Evolutionary conservation across 495 filamentous ascomycete species (phyloP), one percentile per base, ranked within the genome.

Genomic region (Massariosphaeria phaeospora): DNA sequence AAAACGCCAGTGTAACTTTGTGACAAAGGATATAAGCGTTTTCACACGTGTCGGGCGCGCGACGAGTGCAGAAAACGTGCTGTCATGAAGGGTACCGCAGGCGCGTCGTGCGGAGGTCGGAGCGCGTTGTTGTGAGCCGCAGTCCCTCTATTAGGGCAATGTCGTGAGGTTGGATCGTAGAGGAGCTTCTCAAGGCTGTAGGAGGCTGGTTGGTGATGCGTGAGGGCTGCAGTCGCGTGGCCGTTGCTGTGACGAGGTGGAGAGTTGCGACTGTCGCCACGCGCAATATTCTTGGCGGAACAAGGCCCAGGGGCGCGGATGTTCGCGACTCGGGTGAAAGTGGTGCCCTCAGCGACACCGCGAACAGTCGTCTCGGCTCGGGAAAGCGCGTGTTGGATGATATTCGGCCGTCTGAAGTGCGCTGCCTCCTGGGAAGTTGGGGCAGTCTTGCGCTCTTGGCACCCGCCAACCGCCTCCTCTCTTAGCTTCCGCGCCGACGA

Each of bases 1-100:
- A 41, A 48, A 49, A 66, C 33, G 62, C 67, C 67, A 64, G 61
- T 40, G 57, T 62, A 46, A 43, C 52, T 48, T 23, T 41, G 17
- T 9, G 25, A 26, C 27, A 17, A n/a, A n/a, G n/a, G 24, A 11
- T 17, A 25, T 24, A 10, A 3, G 31, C 11, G 27, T 33, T 59
- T 40, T 59, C 48, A 58, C 31, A 55, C 47, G 18, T 31, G 45
- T 35, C 38, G 49, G 41, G 45, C 50, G n/a, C 40, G 31, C 38
- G 46, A 49, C 26, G 35, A 47, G 33, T 40, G 34, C 51, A 31
- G 25, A 40, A 33, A 3, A 25, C 55, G 40, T 59, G 55, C 43
- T 52, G 45, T 50, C 61, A 63, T 63, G 49, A 47, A 63, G 35
- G 17, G 18, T 21, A 42, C 44, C 27, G 3, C 24, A 17, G 47